Evolutionary conservation across 179 eudicot species (phyloP).

Genomic region (Spergularia azorica): DNA sequence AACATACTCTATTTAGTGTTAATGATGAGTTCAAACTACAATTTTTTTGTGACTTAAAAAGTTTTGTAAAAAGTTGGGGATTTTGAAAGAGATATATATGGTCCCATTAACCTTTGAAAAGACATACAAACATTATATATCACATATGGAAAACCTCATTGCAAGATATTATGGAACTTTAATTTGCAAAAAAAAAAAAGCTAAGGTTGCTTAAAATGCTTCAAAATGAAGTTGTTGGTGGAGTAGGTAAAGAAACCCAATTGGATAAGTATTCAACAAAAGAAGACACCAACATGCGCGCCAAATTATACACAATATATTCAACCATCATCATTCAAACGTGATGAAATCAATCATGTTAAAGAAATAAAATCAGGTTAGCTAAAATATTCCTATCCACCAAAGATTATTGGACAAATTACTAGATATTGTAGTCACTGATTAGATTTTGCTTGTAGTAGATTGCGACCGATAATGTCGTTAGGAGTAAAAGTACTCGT

Average conservation of each 20-base stretch:
- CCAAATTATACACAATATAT: constrained; percentile 26
- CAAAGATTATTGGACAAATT: background rate
- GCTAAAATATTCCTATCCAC: constrained; percentile 24
- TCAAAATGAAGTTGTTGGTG: constrained; percentile 30
- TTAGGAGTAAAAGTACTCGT: too few relatives aligned
- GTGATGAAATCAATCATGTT: constrained; percentile 21
- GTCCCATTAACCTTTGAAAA: background rate
- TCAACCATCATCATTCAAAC: constrained; percentile 22
- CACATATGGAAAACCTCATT: constrained; percentile 15
- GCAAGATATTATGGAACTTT: constrained; percentile 13
- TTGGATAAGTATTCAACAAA: constrained; percentile 21
- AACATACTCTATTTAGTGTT: constrained; percentile 14
- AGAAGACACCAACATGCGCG: constrained; percentile 16
- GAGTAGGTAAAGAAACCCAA: constrained; percentile 21
- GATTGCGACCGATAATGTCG: too few relatives aligned
- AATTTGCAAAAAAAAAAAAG: background rate
- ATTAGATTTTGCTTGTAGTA: background rate
- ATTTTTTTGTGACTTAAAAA: background rate
- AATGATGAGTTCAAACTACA: constrained; percentile 26
- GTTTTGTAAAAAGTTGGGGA: background rate
- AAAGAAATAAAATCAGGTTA: background rate
- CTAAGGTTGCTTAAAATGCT: constrained; percentile 4
- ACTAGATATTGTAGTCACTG: too few relatives aligned
- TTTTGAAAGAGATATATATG: too few relatives aligned
- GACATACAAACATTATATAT: constrained; percentile 8